Evolutionary conservation across 2,329 filamentous ascomycete genomes (phyloP), one percentile per base, ranked within the genome.

Genomic region (Coniochaeta sp.): DNA sequence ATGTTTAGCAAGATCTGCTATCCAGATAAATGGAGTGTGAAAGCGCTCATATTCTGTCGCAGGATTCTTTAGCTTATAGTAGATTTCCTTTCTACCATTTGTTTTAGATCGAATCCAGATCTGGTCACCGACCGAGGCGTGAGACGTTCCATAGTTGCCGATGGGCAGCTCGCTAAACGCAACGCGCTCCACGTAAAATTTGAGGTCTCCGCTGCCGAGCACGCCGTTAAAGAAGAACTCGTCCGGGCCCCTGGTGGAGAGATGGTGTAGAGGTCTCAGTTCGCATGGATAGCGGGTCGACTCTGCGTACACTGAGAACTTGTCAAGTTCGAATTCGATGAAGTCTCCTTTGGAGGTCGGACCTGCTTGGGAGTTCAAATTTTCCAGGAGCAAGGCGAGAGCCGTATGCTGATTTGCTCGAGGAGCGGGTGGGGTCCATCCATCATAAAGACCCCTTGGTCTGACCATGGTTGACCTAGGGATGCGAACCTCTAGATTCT

Each of bases 1-100:
- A 66, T 91, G 85, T 67, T 93, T 93, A 0, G 82, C 79, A 0
- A 95, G 74, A 58, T 88, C 80, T 0, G 85, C 87, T 1, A 93
- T 72, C 89, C 89, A 95, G 0, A 86, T 62, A 62, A 91, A 93
- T 0, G 83, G 79, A 0, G 73, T 57, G 61, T 87, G 81, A 65
- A 87, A 92, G 1, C 84, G 74, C 12, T 62, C 63, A 66, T 95
- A 96, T 40, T 86, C 84, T 0, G 63, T 31, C 0, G 84, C 77
- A 0, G 90, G 88, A 0, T 59, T 70, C 2, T 69, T 69, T 0
- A 96, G 71, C 11, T 78, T 78, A 67, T 92, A 95, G 76, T 87
- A 93, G 0, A 90, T 69, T 62, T 17, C 67, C 68, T 64, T 68
- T 0, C 67, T 67, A 0, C 67, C 71, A 59, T 82, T 81, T 0